phyloP scores from a whole-genome alignment of 345 rosid species.

The Populus alba region DNA sequence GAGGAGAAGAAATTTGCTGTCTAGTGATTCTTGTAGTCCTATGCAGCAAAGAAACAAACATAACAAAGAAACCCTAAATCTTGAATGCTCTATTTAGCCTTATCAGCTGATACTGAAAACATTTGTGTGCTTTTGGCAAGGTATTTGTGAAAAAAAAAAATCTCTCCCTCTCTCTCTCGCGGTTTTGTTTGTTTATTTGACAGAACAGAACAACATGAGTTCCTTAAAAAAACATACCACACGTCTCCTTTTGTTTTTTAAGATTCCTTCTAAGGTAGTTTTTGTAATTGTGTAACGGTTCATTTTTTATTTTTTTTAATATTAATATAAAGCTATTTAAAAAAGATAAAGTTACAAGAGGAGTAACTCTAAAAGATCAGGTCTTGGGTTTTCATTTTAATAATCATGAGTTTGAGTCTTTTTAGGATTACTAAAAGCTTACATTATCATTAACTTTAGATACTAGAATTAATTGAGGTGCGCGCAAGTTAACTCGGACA shows the following conservation, averaged over 20 bases:
- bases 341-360: no score
- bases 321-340: no score
- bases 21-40: not conserved
- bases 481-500: rapidly evolving
- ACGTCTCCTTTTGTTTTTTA: not conserved
- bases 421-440: rapidly evolving
- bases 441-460: no score
- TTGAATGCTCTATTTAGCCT: not conserved
- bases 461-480: rapidly evolving
- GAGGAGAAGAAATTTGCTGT: not conserved
- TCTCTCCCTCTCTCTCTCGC: not conserved
- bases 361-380: no score
- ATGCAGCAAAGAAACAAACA: not conserved
- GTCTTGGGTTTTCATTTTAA: no score
- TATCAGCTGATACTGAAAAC: not conserved
- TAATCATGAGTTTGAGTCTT: no score
- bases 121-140: not conserved
- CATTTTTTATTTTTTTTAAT: no score
- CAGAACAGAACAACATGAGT: not conserved
- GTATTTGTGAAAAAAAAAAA: not conserved
- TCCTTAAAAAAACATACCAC: not conserved
- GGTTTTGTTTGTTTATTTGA: not conserved
- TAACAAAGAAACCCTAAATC: not conserved
- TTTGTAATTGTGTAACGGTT: no score
- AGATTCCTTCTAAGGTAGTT: not conserved